Conservation (phyloP, 352 stramenopile species). For the Phytophthora colocasiae region DNA sequence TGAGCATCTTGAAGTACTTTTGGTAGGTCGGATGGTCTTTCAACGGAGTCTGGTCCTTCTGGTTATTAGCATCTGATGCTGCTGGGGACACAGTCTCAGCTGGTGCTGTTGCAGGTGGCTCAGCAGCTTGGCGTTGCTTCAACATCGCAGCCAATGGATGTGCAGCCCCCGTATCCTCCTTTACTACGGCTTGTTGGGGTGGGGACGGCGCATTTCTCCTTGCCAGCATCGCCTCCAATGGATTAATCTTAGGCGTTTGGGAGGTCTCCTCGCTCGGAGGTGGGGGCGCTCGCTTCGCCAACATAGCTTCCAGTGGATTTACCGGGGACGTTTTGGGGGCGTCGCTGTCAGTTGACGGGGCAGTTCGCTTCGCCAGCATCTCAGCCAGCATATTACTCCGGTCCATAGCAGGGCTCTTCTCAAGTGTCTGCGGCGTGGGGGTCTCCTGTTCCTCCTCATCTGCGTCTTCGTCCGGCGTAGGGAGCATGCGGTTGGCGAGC, state of each 20-base stretch:
- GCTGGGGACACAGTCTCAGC: not conserved
- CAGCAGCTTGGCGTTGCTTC: slow-evolving; percentile 37
- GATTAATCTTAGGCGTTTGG: slow-evolving; percentile 39
- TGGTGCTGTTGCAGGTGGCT: slow-evolving; percentile 16
- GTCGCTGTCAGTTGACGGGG: slow-evolving; percentile 18
- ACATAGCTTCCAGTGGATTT: slow-evolving; percentile 45
- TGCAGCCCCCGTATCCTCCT: slow-evolving; percentile 16
- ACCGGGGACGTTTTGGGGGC: not conserved
- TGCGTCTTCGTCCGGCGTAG: slow-evolving; percentile 12
- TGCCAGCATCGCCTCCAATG: slow-evolving; percentile 52
- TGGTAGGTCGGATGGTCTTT: slow-evolving; percentile 75
- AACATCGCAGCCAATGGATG: slow-evolving; percentile 55
- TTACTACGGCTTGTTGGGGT: not conserved
- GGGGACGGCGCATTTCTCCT: slow-evolving; percentile 30
- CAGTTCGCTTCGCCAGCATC: slow-evolving; percentile 41
- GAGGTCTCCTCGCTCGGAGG: slow-evolving; percentile 11
- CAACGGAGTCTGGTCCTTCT: slow-evolving; percentile 46
- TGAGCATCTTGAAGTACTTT: slow-evolving; percentile 88
- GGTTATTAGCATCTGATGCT: slow-evolving; percentile 11
- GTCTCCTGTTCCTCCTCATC: slow-evolving; percentile 19
- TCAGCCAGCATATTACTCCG: slow-evolving; percentile 46
- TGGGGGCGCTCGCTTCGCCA: slow-evolving; percentile 33
- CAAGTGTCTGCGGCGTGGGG: slow-evolving; percentile 4
- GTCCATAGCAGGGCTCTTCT: slow-evolving; percentile 18
- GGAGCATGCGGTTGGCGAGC: slow-evolving; percentile 28